Percentiles rank a stretch among this genome's conserved stretches.
phyloP scores from a whole-genome alignment of 768 basidiomycete genomes.

The Suillus subluteus region DNA sequence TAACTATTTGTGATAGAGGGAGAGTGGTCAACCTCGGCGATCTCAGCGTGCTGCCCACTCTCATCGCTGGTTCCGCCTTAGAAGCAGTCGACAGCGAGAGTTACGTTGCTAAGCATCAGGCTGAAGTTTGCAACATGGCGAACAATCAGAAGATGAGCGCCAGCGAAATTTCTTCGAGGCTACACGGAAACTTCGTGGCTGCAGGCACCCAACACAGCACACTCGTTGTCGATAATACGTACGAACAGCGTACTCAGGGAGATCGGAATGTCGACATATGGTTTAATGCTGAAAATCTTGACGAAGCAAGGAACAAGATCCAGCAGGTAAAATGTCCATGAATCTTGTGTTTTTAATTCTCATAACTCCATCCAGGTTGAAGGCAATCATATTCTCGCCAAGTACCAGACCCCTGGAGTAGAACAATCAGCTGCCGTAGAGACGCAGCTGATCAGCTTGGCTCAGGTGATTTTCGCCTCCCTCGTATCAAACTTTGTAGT shows the following conservation, averaged over 20 bases:
- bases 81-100: not conserved
- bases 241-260: not conserved
- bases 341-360: not conserved
- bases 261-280: not conserved
- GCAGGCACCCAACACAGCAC: not conserved
- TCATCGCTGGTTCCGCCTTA: not conserved
- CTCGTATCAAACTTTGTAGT: not conserved
- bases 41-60: not conserved
- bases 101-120: not conserved
- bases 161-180: not conserved
- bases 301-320: not conserved
- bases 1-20: not conserved
- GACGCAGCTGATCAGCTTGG: not conserved
- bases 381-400: not conserved
- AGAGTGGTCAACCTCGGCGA: not conserved
- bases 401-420: not conserved
- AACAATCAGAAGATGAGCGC: not conserved
- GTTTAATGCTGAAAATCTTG: not conserved
- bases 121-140: not conserved
- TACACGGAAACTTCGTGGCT: not conserved
- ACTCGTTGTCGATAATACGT: not conserved
- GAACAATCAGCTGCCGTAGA: no score
- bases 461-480: not conserved
- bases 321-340: not conserved
- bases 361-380: not conserved